Conservation (phyloP, 805 yeast genomes). For the Suhomyces sp. region DNA sequence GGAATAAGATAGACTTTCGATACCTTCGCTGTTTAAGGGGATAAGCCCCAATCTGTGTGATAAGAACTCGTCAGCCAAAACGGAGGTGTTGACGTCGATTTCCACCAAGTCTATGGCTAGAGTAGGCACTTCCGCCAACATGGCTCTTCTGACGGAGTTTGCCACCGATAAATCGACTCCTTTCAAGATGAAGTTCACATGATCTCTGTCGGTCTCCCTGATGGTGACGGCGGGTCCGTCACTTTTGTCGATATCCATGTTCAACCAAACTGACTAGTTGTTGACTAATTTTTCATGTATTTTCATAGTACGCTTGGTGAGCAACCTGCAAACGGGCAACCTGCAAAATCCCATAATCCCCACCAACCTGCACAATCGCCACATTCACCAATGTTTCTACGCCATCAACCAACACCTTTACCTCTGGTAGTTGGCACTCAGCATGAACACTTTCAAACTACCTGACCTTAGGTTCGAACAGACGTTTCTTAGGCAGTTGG, state of each 20-base stretch:
- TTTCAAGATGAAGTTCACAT: conserved; percentile 83
- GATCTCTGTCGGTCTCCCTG: conserved; percentile 79
- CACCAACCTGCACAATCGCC: not conserved
- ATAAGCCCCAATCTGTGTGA: conserved; percentile 92
- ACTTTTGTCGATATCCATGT: conserved; percentile 26
- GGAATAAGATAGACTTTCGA: conserved; percentile 79
- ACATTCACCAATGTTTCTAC: not conserved
- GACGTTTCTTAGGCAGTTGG: conserved; percentile 43
- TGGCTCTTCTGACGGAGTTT: conserved; percentile 84
- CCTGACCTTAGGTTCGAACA: conserved; percentile 72
- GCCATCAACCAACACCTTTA: no score
- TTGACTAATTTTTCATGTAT: not conserved
- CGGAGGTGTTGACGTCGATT: conserved; percentile 88
- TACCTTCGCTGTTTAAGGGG: conserved; percentile 81
- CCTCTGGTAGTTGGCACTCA: no score
- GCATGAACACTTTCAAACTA: conserved; percentile 11
- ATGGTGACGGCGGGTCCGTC: conserved; percentile 82
- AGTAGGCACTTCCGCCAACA: conserved; percentile 96
- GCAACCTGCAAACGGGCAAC: not conserved
- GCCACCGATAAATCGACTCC: conserved; percentile 90
- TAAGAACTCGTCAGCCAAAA: conserved; percentile 93
- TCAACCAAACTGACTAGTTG: not conserved
- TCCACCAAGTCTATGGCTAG: conserved; percentile 95
- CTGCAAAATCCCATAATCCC: not conserved
- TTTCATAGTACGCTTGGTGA: not conserved